Base-by-base conservation (phyloP, 768 basidiomycete species). In the Kockovaella imperatae region DNA sequence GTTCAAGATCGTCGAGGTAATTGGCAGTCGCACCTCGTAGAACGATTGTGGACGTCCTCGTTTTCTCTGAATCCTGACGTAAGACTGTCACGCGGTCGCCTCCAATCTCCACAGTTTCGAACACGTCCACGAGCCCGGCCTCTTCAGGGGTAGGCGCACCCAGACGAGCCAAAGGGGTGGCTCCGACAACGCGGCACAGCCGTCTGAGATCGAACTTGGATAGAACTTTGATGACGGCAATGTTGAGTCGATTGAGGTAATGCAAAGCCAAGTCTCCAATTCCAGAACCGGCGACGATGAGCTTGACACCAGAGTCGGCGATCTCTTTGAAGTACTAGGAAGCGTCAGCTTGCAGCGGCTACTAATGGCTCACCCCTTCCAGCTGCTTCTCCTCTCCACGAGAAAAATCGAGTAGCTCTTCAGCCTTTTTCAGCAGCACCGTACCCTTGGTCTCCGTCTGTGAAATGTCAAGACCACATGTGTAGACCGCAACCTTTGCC, bases 371-470 rank as follows among this genome's bases (percentile, higher is more conserved):
- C 44, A 76, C 74, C 77, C 86, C 90, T 77, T 96, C 91, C 43
- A 95, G 77, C 64, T 96, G 90, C 71, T 91, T 83, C 73, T 99
- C 95, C 73, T 99, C 95, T 15, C 89, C 95, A 3, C 80, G 77
- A 0, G 91, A 90, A 64, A 99, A 99, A 75, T 95, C 90, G 56
- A 99, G 78, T 82, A 99, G 86, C 69, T 99, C 93, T 38, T 93
- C 84, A 7, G 90, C 87, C 68, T 80, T 96, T 70, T 90, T 87
- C 60, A 99, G 79, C 39, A 99, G 78, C 10, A 97, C 95, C 6
- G 95, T 99, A 42, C 95, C 95, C 71, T 99, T 99, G 15, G 95
- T 99, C 73, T 99, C 95, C 4, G 95, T 97, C 73, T 97, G 93
- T 2, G 91, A 81, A 48, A 87, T 80, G 67, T 97, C 95, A 51